phyloP scores from a whole-genome alignment of 768 basidiomycete species.

The Rhizopogon vinicolor region DNA sequence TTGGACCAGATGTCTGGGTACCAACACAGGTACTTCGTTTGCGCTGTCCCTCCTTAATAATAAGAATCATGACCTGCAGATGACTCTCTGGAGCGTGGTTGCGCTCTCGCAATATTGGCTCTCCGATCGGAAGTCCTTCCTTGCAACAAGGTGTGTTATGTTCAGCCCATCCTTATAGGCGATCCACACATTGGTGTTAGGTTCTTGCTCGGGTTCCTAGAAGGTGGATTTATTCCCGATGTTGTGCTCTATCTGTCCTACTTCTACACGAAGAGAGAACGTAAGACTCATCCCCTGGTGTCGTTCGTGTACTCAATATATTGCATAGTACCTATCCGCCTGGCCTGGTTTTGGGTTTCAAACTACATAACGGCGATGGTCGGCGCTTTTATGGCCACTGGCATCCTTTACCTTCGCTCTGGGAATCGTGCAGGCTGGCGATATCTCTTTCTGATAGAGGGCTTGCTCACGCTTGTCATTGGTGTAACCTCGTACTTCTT shows the following conservation, averaged over 20 bases:
- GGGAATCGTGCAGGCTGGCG: slow-evolving; percentile 51
- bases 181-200: slow-evolving; percentile 18
- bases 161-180: not conserved
- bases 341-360: slow-evolving; percentile 67
- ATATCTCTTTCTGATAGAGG: slow-evolving; percentile 54
- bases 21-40: slow-evolving; percentile 42
- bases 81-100: slow-evolving; percentile 53
- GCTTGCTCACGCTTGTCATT: slow-evolving; percentile 41
- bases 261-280: slow-evolving; percentile 55
- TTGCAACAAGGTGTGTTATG: slow-evolving; percentile 42
- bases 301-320: not conserved
- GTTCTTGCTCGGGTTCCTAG: slow-evolving; percentile 52
- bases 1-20: slow-evolving; percentile 67
- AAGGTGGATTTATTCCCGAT: slow-evolving; percentile 65
- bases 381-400: slow-evolving; percentile 61
- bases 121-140: slow-evolving; percentile 45
- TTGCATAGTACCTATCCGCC: slow-evolving; percentile 26
- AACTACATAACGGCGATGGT: slow-evolving; percentile 51
- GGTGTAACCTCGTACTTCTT: slow-evolving; percentile 50
- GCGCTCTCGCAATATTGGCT: slow-evolving; percentile 60
- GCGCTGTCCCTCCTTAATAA: not conserved
- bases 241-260: slow-evolving; percentile 62
- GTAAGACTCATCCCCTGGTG: slow-evolving; percentile 23
- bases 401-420: slow-evolving; percentile 20
- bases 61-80: slow-evolving; percentile 22